Evolutionary conservation across 2,329 filamentous ascomycete species (phyloP).

Genomic region (Chaetomium olivaceum): DNA sequence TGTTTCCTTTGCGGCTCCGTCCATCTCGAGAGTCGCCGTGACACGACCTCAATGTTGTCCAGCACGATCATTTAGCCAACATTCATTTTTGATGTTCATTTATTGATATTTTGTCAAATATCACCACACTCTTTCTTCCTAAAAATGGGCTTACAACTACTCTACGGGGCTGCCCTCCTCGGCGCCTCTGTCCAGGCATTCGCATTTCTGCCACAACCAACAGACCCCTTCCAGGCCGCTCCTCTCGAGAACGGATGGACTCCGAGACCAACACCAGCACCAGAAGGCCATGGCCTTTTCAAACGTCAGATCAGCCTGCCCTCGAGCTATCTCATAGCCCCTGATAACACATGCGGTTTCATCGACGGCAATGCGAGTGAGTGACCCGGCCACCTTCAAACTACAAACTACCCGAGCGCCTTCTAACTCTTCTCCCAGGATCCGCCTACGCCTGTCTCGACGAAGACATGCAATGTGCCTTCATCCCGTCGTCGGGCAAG

Average conservation of each 20-base stretch:
- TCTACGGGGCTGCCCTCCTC: constrained; percentile 37
- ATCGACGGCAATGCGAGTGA: constrained; percentile 44
- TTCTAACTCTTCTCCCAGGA: constrained; percentile 32
- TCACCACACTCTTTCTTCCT: background rate
- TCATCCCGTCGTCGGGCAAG: constrained; percentile 39
- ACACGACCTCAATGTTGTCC: constrained; percentile 11
- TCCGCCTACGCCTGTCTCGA: constrained; percentile 44
- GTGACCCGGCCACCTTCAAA: background rate
- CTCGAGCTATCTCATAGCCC: constrained; percentile 46
- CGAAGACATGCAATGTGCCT: constrained; percentile 40
- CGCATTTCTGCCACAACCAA: constrained; percentile 42
- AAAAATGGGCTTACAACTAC: constrained; percentile 33
- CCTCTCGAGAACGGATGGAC: constrained; percentile 38
- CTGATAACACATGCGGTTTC: constrained; percentile 55
- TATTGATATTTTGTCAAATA: background rate
- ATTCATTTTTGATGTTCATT: background rate
- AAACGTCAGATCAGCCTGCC: constrained; percentile 36
- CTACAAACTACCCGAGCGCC: too few relatives aligned
- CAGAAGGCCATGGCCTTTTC: constrained; percentile 37
- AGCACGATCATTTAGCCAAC: constrained; percentile 3
- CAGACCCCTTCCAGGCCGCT: constrained; percentile 36
- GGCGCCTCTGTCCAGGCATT: constrained; percentile 40
- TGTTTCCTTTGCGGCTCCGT: constrained; percentile 16
- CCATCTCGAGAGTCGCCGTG: constrained; percentile 6
- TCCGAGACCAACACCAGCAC: constrained; percentile 46